Percentiles rank a stretch among this genome's conserved stretches.
Evolutionary conservation across 2,329 filamentous ascomycete species (phyloP).

Genomic region (Fusarium austroafricanum): DNA sequence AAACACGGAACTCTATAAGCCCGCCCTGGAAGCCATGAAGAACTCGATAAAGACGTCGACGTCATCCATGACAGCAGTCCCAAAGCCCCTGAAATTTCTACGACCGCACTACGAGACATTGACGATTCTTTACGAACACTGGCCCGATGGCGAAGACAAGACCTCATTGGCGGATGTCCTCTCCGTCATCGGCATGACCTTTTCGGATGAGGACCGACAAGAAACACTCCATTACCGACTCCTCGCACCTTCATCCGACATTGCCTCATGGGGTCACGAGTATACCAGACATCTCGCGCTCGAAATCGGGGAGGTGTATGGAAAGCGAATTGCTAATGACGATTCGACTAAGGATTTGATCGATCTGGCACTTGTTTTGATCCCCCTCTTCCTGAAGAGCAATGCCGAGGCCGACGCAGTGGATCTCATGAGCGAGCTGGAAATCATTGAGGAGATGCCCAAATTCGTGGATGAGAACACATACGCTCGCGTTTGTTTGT

Average conservation of each 20-base stretch:
- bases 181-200: slow-evolving; percentile 98
- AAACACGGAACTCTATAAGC: slow-evolving; percentile 87
- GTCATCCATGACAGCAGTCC: slow-evolving; percentile 98
- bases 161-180: slow-evolving; percentile 92
- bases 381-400: slow-evolving; percentile 95
- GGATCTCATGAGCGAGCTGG: slow-evolving; percentile 94
- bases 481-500: slow-evolving; percentile 91
- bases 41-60: slow-evolving; percentile 99
- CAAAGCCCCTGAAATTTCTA: slow-evolving; percentile 97
- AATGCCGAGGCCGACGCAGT: slow-evolving; percentile 99
- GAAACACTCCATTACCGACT: slow-evolving; percentile 97
- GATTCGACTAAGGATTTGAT: slow-evolving; percentile 86
- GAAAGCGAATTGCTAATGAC: slow-evolving; percentile 86
- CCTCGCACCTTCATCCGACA: slow-evolving; percentile 88
- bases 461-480: slow-evolving; percentile 94
- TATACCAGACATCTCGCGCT: slow-evolving; percentile 95
- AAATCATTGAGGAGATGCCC: slow-evolving; percentile 93
- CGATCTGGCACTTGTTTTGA: slow-evolving; percentile 83
- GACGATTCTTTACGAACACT: slow-evolving; percentile 88
- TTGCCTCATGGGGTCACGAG: slow-evolving; percentile 98
- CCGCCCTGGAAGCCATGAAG: slow-evolving; percentile 95
- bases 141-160: slow-evolving; percentile 87
- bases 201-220: slow-evolving; percentile 93
- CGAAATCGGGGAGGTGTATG: slow-evolving; percentile 95
- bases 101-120: slow-evolving; percentile 95